Base-by-base conservation (phyloP, 257 asterid genomes). In the Petunia secreta region DNA sequence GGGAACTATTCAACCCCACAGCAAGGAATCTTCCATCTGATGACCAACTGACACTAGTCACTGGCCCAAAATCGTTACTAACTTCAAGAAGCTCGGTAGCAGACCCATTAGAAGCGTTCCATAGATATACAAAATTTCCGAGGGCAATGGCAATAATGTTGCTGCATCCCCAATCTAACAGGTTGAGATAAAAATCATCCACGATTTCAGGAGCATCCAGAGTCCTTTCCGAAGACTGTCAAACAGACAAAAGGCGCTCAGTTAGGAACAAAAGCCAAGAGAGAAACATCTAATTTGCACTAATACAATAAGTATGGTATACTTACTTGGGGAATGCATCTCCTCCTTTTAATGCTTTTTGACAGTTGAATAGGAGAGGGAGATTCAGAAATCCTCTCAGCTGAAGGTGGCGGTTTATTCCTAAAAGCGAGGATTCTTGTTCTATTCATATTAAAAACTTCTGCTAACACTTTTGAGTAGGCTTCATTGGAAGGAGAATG, bases 91-190 rank as follows among this genome's bases (percentile, higher is more conserved):
- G 97, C 74, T 93, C 98, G 0, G 98, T 89, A 71, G 94, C 87
- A 41, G 81, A 80, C 38, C 94, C 98, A 16, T 85, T 85, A 36
- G 97, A 71, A 15, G 99, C 96, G 88, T 93, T 97, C 99, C 99
- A 95, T 87, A 93, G 63, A 77, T 93, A 95, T 0, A 95, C 96
- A 0, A 97, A 89, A 83, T 73, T 87, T 73, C 93, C 96, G 37
- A 95, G 95, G 75, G 97, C 99, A 84, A 95, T 92, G 3, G 99
- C 91, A 46, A 92, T 92, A 78, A 95, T 89, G 71, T 93, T 93
- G 88, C 91, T 84, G 92, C 93, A 87, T 52, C 99, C 97, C 99
- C 99, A 95, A 81, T 95, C 97, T 54, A 95, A 77, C 25, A 95
- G 84, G 55, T 95, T 95, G 92, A 95, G 80, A 81, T 92, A 95